Evolutionary conservation across 2,329 filamentous ascomycete genomes (phyloP), one percentile per base, ranked within the genome.

Genomic region (Golovinomyces cichoracearum): DNA sequence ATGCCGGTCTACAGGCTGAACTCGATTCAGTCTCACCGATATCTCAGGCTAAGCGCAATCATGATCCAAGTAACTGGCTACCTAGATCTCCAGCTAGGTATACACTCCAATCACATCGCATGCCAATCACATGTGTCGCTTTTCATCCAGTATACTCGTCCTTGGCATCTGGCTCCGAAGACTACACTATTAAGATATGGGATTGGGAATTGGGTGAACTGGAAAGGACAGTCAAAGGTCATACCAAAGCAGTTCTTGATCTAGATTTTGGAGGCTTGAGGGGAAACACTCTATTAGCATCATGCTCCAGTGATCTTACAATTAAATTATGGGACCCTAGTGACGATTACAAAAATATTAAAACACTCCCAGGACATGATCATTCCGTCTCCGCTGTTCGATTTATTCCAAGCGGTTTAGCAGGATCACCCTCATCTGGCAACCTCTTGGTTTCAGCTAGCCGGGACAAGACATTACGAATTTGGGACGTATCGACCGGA

Each of bases 121-220:
- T 76, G 22, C 74, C 83, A 13, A 77, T 94, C 51, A 93, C 80
- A 50, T 86, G 83, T 58, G 77, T 94, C 50, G 86, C 86, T 15
- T 94, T 94, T 60, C 86, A 94, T 61, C 86, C 86, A 0, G 71
- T 90, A 27, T 94, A 93, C 64, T 88, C 84, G 9, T 88, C 83
- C 4, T 69, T 94, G 21, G 88, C 86, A 9, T 90, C 84, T 0
- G 86, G 83, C 15, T 92, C 85, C 7, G 86, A 93, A 62, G 88
- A 94, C 63, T 82, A 76, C 49, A 93, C 82, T 6, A 93, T 95
- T 62, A 94, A 94, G 60, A 86, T 94, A 49, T 94, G 86, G 86
- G 86, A 94, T 60, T 94, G 85, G 81, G 86, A 94, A 59, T 66
- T 92, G 22, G 88, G 88, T 45, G 86, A 94, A 63, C 69, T 93